Evolutionary conservation across 2,329 filamentous ascomycete species (phyloP).

Genomic region (Ophiobolus disseminans): DNA sequence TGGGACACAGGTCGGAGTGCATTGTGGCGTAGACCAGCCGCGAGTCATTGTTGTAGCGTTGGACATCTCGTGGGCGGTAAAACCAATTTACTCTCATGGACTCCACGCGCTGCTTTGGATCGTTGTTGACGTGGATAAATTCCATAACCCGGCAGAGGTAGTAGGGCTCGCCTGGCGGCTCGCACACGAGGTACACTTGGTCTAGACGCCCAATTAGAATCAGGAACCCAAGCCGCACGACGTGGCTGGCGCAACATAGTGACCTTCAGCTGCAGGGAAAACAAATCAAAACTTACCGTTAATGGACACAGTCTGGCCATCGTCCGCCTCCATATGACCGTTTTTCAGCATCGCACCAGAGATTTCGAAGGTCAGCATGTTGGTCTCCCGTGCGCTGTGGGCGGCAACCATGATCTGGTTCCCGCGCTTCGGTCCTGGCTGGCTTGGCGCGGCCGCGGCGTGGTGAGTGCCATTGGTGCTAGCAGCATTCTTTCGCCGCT

Average conservation of each 20-base stretch:
- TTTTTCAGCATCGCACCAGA: conserved; percentile 72
- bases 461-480: conserved; percentile 46
- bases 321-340: conserved; percentile 84
- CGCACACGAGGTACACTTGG: conserved; percentile 95
- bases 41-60: conserved; percentile 88
- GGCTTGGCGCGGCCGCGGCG: conserved; percentile 49
- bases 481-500: conserved; percentile 83
- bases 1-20: conserved; percentile 95
- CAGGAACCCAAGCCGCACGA: conserved; percentile 28
- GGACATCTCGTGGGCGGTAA: conserved; percentile 94
- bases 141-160: conserved; percentile 99
- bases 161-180: conserved; percentile 96
- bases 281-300: conserved; percentile 70
- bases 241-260: conserved; percentile 40
- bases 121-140: conserved; percentile 79
- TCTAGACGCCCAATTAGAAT: conserved; percentile 60
- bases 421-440: conserved; percentile 44
- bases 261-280: conserved; percentile 29
- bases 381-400: conserved; percentile 67
- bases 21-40: conserved; percentile 94
- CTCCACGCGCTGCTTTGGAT: conserved; percentile 76
- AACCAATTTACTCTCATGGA: conserved; percentile 96
- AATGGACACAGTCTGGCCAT: conserved; percentile 80
- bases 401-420: conserved; percentile 49
- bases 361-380: conserved; percentile 87